These are phyloP conservation scores for Raffaelea ambrosiae DNA, from an alignment of 2,329 filamentous ascomycete species.

Conservation along the genomic window DNA sequence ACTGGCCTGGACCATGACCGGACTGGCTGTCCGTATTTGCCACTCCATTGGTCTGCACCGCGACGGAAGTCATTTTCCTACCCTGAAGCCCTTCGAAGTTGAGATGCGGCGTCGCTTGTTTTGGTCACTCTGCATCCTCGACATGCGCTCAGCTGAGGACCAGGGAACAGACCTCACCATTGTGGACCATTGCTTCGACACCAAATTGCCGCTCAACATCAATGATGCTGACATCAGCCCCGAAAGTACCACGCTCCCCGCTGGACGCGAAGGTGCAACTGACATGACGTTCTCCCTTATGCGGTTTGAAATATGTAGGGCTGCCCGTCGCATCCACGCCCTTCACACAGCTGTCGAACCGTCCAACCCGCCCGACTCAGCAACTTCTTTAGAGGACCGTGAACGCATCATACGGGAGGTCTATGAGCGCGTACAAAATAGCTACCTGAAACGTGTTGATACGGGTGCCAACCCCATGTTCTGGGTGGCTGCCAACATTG, in stretches of 20 bases:
- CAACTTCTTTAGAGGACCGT: slow-evolving; percentile 31
- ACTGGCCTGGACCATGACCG: slow-evolving; percentile 56
- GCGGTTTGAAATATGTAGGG: slow-evolving; percentile 31
- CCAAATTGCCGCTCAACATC: slow-evolving; percentile 46
- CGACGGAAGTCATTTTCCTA: slow-evolving; percentile 44
- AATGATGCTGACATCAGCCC: slow-evolving; percentile 44
- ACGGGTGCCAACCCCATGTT: slow-evolving; percentile 35
- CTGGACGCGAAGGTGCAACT: slow-evolving; percentile 40
- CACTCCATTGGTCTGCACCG: slow-evolving; percentile 47
- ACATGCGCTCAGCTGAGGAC: slow-evolving; percentile 51
- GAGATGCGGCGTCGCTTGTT: slow-evolving; percentile 56
- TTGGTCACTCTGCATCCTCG: slow-evolving; percentile 52
- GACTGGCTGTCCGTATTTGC: slow-evolving; percentile 48
- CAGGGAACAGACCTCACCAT: slow-evolving; percentile 45
- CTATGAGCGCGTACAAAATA: slow-evolving; percentile 36
- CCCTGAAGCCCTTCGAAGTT: slow-evolving; percentile 49
- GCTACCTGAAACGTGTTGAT: slow-evolving; percentile 43
- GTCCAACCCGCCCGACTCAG: slow-evolving; percentile 20
- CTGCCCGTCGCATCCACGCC: slow-evolving; percentile 30
- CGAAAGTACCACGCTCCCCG: slow-evolving; percentile 37
- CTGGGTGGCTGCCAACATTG: slow-evolving; percentile 40
- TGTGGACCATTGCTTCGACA: slow-evolving; percentile 38
- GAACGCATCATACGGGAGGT: slow-evolving; percentile 24
- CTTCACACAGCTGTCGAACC: slow-evolving; percentile 24
- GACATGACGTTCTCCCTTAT: slow-evolving; percentile 40